Percentiles rank a stretch among this genome's conserved stretches.
phyloP scores from a whole-genome alignment of 2,329 filamentous ascomycete species.

The Aspergillus sp. region DNA sequence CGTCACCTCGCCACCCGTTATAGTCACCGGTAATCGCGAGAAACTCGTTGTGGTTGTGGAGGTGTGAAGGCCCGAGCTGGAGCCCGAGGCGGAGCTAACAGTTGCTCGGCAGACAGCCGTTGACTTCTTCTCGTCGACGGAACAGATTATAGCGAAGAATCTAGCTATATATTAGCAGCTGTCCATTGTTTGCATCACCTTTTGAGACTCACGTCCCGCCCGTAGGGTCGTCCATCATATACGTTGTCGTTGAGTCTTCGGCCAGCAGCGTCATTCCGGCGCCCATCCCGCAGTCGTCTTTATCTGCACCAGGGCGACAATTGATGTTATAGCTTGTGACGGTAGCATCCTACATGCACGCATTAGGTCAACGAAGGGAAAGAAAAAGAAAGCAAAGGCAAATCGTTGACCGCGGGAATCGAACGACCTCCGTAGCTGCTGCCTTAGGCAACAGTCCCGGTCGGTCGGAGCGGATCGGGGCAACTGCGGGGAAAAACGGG shows the following conservation, averaged over 20 bases:
- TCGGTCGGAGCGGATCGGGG: background rate
- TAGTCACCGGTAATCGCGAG: background rate
- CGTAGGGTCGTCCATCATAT: conserved; percentile 9
- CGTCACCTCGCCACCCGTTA: background rate
- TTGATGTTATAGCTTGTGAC: conserved; percentile 29
- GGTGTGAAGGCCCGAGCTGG: background rate
- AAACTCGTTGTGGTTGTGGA: background rate
- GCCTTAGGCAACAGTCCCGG: background rate
- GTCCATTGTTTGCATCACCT: background rate
- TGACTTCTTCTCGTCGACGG: background rate
- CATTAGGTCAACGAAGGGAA: background rate
- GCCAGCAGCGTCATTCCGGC: conserved; percentile 24
- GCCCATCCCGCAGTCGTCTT: conserved; percentile 27
- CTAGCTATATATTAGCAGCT: background rate
- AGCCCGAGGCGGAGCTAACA: background rate
- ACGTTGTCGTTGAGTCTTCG: conserved; percentile 11
- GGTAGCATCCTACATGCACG: conserved; percentile 17
- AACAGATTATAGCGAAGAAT: background rate
- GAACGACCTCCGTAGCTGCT: too few species aligned
- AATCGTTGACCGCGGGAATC: too few species aligned
- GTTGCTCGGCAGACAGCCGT: background rate
- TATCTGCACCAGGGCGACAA: conserved; percentile 22
- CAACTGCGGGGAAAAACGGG: background rate
- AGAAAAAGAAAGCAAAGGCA: too few species aligned
- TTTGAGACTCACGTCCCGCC: background rate